Conservation (phyloP, 225 moss, liverwort and hornwort species). For the Physcomitrium patens region DNA sequence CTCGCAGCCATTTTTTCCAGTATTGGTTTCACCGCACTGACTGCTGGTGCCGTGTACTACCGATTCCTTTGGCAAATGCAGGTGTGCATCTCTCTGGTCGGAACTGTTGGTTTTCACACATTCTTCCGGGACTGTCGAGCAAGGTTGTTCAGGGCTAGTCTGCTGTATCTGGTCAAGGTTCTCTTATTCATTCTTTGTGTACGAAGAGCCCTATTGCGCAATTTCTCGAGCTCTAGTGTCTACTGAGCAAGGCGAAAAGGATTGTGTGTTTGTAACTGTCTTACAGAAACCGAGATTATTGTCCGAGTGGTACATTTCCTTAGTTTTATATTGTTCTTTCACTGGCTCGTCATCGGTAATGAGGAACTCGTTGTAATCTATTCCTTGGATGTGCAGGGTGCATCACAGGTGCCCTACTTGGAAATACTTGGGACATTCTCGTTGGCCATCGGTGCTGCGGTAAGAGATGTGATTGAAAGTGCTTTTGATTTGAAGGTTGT, state of each 20-base stretch:
- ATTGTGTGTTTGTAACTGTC: background rate
- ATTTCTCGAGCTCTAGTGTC: background rate
- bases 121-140: background rate
- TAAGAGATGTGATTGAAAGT: constrained; percentile 18
- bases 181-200: background rate
- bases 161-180: background rate
- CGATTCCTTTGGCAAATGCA: constrained; percentile 92
- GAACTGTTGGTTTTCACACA: background rate
- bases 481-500: background rate
- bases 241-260: background rate
- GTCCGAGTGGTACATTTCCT: background rate
- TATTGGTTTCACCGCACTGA: constrained; percentile 65
- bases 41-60: constrained; percentile 70
- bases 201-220: background rate
- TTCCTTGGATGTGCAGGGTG: constrained; percentile 38
- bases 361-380: background rate
- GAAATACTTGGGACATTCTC: constrained; percentile 84
- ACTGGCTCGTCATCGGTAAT: background rate
- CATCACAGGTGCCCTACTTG: constrained; percentile 57
- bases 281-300: background rate
- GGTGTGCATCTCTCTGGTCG: constrained; percentile 24
- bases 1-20: constrained; percentile 82
- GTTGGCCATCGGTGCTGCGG: constrained; percentile 82
- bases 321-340: background rate
- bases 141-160: background rate